These are phyloP conservation scores for Sporothrix inflata DNA, from an alignment of 2,329 filamentous ascomycete species.

Conservation along the genomic window DNA sequence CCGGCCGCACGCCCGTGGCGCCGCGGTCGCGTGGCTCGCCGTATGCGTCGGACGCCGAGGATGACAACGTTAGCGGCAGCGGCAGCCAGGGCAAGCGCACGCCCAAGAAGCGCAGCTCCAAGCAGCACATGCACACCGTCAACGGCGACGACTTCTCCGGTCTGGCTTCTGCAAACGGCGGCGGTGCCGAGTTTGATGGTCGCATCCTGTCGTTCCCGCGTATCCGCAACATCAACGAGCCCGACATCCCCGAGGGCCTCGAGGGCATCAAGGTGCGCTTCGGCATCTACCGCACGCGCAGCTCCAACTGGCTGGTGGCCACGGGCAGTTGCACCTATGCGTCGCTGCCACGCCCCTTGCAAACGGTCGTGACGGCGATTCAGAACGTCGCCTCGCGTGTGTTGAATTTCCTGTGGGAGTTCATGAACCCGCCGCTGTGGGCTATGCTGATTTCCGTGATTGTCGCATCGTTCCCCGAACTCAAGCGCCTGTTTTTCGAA, in stretches of 20 bases:
- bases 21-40: slow-evolving; percentile 55
- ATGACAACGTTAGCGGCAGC: slow-evolving; percentile 35
- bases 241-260: slow-evolving; percentile 47
- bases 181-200: slow-evolving; percentile 40
- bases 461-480: slow-evolving; percentile 80
- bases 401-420: slow-evolving; percentile 75
- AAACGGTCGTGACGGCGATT: slow-evolving; percentile 41
- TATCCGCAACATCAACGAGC: slow-evolving; percentile 51
- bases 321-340: slow-evolving; percentile 39
- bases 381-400: slow-evolving; percentile 50
- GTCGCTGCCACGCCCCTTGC: slow-evolving; percentile 49
- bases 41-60: slow-evolving; percentile 54
- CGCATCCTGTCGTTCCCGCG: slow-evolving; percentile 67
- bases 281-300: slow-evolving; percentile 37
- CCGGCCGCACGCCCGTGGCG: slow-evolving; percentile 58
- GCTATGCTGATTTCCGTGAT: slow-evolving; percentile 92
- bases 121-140: slow-evolving; percentile 41
- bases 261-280: slow-evolving; percentile 47
- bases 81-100: slow-evolving; percentile 28
- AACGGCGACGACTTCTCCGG: slow-evolving; percentile 34
- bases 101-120: slow-evolving; percentile 36
- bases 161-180: slow-evolving; percentile 34
- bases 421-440: slow-evolving; percentile 99
- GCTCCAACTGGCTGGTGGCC: slow-evolving; percentile 25
- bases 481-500: slow-evolving; percentile 86